Conservation (phyloP, 441 rosid species). For the Gossypium trilobum region DNA sequence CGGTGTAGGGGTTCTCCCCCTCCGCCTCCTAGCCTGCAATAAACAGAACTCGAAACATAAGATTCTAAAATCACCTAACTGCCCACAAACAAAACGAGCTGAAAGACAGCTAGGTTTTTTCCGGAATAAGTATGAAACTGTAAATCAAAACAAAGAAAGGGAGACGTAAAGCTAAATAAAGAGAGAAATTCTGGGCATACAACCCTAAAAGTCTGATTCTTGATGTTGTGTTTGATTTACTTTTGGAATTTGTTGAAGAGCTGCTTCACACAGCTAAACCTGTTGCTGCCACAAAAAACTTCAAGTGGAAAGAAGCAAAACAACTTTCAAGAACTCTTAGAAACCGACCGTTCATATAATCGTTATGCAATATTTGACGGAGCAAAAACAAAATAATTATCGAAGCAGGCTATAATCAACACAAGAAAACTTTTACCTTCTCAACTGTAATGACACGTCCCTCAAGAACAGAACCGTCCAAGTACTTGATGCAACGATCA, state of each 20-base stretch:
- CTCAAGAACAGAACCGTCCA: slow-evolving; percentile 62
- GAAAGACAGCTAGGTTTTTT: background rate
- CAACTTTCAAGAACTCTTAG: slow-evolving; percentile 37
- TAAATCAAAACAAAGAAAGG: background rate
- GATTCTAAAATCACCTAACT: background rate
- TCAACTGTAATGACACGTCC: slow-evolving; percentile 82
- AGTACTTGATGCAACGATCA: slow-evolving; percentile 56
- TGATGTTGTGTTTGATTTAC: slow-evolving; percentile 45
- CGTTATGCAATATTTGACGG: background rate
- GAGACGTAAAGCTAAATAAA: slow-evolving; percentile 21
- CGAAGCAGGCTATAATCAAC: background rate
- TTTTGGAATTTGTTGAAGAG: slow-evolving; percentile 59
- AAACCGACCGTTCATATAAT: slow-evolving; percentile 20
- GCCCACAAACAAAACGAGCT: background rate
- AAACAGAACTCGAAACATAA: background rate
- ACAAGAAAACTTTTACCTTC: slow-evolving; percentile 44
- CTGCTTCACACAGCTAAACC: slow-evolving; percentile 83
- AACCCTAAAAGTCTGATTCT: slow-evolving; percentile 75
- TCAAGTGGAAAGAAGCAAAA: slow-evolving; percentile 73
- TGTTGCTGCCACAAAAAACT: slow-evolving; percentile 70
- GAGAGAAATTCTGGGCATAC: slow-evolving; percentile 81
- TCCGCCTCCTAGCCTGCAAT: slow-evolving; percentile 72
- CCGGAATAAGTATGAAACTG: background rate
- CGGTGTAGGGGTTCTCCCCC: slow-evolving; percentile 89
- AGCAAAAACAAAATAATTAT: background rate